A percentile compares a stretch with the other conserved stretches of the same genome.
Evolutionary conservation across 1,284 basidiomycete species (phyloP).

Genomic region (Athelia sp.): DNA sequence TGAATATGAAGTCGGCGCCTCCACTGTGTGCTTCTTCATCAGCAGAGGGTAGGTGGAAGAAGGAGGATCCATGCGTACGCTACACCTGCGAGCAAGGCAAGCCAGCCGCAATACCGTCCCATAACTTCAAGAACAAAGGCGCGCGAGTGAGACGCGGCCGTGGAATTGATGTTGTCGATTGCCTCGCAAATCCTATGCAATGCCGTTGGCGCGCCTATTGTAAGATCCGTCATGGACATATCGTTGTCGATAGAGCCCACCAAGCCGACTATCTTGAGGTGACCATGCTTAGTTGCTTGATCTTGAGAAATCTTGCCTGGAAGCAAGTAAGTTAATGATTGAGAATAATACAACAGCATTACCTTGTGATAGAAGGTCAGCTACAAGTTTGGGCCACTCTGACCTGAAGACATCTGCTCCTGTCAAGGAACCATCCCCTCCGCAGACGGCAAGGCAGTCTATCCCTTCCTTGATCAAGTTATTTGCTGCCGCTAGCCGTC

Average conservation of each 20-base stretch:
- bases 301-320: conserved; percentile 71
- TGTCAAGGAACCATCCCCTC: conserved; percentile 94
- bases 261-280: conserved; percentile 94
- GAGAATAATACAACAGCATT: conserved; percentile 1
- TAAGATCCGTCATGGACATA: conserved; percentile 96
- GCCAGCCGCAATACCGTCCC: conserved; percentile 98
- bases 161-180: conserved; percentile 97
- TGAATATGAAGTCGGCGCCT: conserved; percentile 97
- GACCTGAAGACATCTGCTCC: conserved; percentile 92
- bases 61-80: conserved; percentile 52
- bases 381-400: conserved; percentile 89
- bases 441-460: conserved; percentile 94
- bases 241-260: conserved; percentile 99
- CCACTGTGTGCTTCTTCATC: conserved; percentile 42
- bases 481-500: conserved; percentile 80
- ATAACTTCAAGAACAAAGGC: conserved; percentile 99
- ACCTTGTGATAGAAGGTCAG: conserved; percentile 61
- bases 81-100: conserved; percentile 90
- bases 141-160: conserved; percentile 91
- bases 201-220: conserved; percentile 95
- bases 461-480: conserved; percentile 96
- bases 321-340: not conserved
- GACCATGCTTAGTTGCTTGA: conserved; percentile 67
- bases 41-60: not conserved
- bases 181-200: conserved; percentile 96